Evolutionary conservation across 768 basidiomycete species (phyloP).

Genomic region (Coprinopsis marcescibilis): DNA sequence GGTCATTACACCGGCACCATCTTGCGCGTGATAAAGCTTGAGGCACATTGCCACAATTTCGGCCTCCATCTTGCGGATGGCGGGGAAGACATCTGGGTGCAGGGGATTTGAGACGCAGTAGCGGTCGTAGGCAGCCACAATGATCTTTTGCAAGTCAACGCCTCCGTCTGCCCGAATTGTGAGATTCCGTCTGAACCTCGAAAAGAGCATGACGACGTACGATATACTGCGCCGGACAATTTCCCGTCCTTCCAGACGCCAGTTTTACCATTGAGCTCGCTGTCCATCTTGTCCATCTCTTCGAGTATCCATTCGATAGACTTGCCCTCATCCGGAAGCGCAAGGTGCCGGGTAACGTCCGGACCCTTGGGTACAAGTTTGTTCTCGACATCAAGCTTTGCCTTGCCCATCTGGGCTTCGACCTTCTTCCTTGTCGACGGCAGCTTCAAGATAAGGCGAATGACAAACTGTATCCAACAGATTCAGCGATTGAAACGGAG

Average conservation of each 20-base stretch:
- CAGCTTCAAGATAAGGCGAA: slow-evolving; percentile 54
- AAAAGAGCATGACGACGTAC: slow-evolving; percentile 34
- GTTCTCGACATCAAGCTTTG: slow-evolving; percentile 58
- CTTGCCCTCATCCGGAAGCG: slow-evolving; percentile 60
- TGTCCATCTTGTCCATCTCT: slow-evolving; percentile 81
- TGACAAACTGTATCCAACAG: slow-evolving; percentile 14
- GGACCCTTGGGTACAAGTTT: slow-evolving; percentile 62
- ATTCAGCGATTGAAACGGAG: not conserved
- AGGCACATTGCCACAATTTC: slow-evolving; percentile 89
- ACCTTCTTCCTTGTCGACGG: slow-evolving; percentile 60
- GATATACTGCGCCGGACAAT: slow-evolving; percentile 82
- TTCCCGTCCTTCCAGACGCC: slow-evolving; percentile 66
- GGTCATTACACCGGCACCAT: slow-evolving; percentile 88
- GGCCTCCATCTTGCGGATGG: slow-evolving; percentile 94
- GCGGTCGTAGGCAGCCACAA: slow-evolving; percentile 73
- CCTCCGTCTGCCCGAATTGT: slow-evolving; percentile 65
- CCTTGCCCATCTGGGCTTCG: slow-evolving; percentile 55
- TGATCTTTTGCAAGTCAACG: slow-evolving; percentile 70
- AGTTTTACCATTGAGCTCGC: slow-evolving; percentile 35
- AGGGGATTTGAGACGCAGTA: slow-evolving; percentile 88
- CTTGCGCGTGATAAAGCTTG: slow-evolving; percentile 76
- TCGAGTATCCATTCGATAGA: slow-evolving; percentile 66
- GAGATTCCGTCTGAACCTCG: not conserved
- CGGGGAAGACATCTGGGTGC: slow-evolving; percentile 91
- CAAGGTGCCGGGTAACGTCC: slow-evolving; percentile 57